Evolutionary conservation across 106 monocot genomes (phyloP).

Genomic region (Chionographis japonica): DNA sequence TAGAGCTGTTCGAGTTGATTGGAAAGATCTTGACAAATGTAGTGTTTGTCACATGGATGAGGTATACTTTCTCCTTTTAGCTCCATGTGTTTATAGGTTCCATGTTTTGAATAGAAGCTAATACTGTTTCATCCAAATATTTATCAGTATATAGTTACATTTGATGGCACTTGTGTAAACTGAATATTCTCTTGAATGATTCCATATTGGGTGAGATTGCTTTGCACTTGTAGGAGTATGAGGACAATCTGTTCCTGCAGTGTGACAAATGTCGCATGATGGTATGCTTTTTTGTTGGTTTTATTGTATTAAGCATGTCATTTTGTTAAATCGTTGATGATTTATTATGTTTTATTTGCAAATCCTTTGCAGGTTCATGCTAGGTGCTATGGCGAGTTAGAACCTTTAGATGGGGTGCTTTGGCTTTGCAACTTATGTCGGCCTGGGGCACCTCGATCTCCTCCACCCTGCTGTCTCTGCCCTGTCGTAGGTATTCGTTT

Average conservation of each 20-base stretch:
- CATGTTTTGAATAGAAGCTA: too few species aligned
- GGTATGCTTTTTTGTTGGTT: conserved; percentile 35
- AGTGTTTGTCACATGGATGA: conserved; percentile 99
- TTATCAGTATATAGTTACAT: too few species aligned
- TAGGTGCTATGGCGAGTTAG: conserved; percentile 93
- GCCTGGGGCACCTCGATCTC: conserved; percentile 59
- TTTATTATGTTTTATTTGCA: neutral
- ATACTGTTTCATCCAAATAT: too few species aligned
- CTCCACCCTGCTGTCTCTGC: conserved; percentile 89
- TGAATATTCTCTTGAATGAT: too few species aligned
- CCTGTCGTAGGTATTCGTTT: conserved; percentile 64
- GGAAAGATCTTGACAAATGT: conserved; percentile 97
- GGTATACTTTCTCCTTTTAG: conserved; percentile 27
- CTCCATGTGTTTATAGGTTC: neutral
- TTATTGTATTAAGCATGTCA: neutral
- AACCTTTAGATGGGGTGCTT: conserved; percentile 80
- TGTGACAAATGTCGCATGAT: conserved; percentile 99
- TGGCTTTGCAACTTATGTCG: conserved; percentile 98
- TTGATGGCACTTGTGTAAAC: too few species aligned
- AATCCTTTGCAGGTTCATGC: conserved; percentile 88
- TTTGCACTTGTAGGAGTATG: conserved; percentile 72
- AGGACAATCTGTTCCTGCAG: conserved; percentile 92
- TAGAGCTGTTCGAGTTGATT: conserved; percentile 79
- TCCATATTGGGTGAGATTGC: neutral
- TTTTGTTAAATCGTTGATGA: neutral